Percentiles rank a stretch among this genome's conserved stretches.
Evolutionary conservation across 306 rosid species (phyloP).

Genomic region (Ammopiptanthus mongolicus): DNA sequence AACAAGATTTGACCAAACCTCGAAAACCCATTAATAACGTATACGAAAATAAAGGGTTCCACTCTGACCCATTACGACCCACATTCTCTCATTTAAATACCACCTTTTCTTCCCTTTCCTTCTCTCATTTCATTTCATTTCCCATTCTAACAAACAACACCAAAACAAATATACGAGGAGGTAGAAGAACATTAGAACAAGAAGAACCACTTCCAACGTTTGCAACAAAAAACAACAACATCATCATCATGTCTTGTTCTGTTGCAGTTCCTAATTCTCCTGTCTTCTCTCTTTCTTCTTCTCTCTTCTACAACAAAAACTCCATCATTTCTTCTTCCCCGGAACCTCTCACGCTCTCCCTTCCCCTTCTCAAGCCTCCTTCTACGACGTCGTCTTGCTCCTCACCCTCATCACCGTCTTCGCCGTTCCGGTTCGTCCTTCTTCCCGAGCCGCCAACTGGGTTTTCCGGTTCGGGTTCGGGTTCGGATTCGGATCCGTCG

Average conservation of each 20-base stretch:
- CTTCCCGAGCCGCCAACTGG: conserved; percentile 42
- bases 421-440: conserved; percentile 65
- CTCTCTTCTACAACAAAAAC: conserved; percentile 49
- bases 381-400: conserved; percentile 31
- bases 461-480: no score
- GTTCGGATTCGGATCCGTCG: conserved; percentile 22
- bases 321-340: conserved; percentile 48
- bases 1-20: not conserved
- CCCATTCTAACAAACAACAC: not conserved
- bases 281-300: conserved; percentile 64
- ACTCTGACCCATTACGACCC: not conserved
- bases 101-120: not conserved
- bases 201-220: conserved; percentile 5
- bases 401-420: conserved; percentile 60
- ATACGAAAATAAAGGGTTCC: not conserved
- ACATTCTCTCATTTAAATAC: conserved; percentile 13
- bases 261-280: conserved; percentile 70
- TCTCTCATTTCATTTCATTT: not conserved
- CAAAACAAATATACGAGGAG: not conserved
- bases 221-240: conserved; percentile 3
- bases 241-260: conserved; percentile 62
- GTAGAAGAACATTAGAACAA: not conserved
- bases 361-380: conserved; percentile 42
- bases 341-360: conserved; percentile 39
- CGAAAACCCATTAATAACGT: no score